phyloP scores from a whole-genome alignment of 805 yeast species.

The Wickerhamiella vanderwaltii region DNA sequence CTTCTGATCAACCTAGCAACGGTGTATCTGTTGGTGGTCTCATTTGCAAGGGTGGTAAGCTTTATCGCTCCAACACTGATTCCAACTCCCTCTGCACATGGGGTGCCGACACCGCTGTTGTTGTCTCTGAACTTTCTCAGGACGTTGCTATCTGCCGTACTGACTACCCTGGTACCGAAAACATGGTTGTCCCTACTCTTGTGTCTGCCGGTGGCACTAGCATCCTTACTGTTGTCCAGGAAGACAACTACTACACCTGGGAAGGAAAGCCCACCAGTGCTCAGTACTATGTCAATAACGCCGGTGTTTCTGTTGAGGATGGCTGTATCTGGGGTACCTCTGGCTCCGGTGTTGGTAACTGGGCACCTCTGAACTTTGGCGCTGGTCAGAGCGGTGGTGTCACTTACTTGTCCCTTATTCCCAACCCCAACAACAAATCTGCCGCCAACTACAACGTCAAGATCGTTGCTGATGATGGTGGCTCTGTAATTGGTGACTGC shows the following conservation, averaged over 20 bases:
- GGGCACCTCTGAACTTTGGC: conserved; percentile 95
- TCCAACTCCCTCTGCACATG: conserved; percentile 68
- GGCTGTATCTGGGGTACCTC: conserved; percentile 90
- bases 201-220: conserved; percentile 53
- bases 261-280: conserved; percentile 72
- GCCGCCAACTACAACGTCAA: conserved; percentile 63
- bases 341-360: conserved; percentile 82
- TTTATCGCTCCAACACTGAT: conserved; percentile 66
- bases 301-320: conserved; percentile 79
- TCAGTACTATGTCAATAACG: conserved; percentile 94
- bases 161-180: conserved; percentile 98
- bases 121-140: conserved; percentile 48
- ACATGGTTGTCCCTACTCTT: conserved; percentile 90
- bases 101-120: conserved; percentile 63
- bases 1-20: conserved; percentile 67
- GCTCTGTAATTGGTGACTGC: conserved; percentile 61
- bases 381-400: conserved; percentile 68
- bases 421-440: conserved; percentile 77
- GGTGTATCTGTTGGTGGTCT: conserved; percentile 95
- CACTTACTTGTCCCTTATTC: conserved; percentile 80
- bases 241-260: conserved; percentile 71
- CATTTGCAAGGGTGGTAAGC: conserved; percentile 68
- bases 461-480: conserved; percentile 60
- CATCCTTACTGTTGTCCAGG: conserved; percentile 70
- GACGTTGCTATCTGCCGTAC: conserved; percentile 91